phyloP scores from a whole-genome alignment of 768 basidiomycete species.

The Amanita jacksonii region DNA sequence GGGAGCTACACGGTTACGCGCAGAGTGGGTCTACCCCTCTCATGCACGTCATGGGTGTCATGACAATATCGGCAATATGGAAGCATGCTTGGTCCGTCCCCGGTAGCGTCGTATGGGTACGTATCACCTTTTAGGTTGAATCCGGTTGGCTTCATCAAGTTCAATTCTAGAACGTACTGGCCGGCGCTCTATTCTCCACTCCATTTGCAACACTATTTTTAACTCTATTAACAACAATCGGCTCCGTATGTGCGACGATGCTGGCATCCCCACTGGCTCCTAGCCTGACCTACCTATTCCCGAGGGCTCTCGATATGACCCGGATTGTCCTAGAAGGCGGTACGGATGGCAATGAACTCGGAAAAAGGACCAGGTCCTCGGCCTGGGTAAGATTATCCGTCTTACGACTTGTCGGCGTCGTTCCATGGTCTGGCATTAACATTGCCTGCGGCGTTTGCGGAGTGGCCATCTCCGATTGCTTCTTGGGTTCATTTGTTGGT shows the following conservation, averaged over 20 bases:
- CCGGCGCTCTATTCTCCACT: conserved; percentile 81
- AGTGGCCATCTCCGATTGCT: conserved; percentile 64
- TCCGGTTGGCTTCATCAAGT: no score
- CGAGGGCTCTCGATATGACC: conserved; percentile 77
- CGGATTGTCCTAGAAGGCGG: conserved; percentile 70
- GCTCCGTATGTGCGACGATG: conserved; percentile 73
- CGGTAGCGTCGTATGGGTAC: conserved; percentile 84
- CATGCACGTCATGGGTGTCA: conserved; percentile 72
- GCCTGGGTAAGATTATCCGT: conserved; percentile 84
- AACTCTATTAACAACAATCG: conserved; percentile 78
- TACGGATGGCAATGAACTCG: conserved; percentile 32
- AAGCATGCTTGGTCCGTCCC: conserved; percentile 98
- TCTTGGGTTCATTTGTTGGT: conserved; percentile 77
- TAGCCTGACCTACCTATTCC: conserved; percentile 71
- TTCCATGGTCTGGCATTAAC: conserved; percentile 97
- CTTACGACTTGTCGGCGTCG: conserved; percentile 83
- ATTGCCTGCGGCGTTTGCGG: conserved; percentile 91
- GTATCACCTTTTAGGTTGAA: conserved; percentile 21
- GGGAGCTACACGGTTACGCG: conserved; percentile 70
- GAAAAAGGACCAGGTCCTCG: conserved; percentile 24
- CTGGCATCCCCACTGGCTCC: conserved; percentile 81
- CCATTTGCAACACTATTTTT: conserved; percentile 72
- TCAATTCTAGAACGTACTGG: conserved; percentile 69
- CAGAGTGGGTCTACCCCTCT: conserved; percentile 55
- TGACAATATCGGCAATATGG: conserved; percentile 83